phyloP scores from a whole-genome alignment of 352 stramenopile species.

The Phytophthora europaea region DNA sequence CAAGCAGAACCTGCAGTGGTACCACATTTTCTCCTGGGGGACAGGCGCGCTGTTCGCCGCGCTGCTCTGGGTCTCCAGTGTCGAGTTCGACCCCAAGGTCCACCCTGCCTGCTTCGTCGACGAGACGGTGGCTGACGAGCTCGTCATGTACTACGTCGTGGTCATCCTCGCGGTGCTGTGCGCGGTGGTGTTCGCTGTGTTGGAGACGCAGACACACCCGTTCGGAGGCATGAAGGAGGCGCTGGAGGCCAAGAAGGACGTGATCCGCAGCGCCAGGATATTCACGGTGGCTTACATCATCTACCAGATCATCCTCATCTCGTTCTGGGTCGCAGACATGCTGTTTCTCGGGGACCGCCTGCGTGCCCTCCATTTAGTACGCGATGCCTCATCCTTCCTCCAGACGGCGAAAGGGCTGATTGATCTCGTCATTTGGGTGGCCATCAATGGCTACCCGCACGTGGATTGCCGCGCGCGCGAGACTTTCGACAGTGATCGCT shows the following conservation, averaged over 20 bases:
- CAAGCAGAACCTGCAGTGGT: constrained; percentile 72
- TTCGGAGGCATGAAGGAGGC: constrained; percentile 83
- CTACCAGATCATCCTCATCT: constrained; percentile 89
- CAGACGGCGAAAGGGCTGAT: constrained; percentile 84
- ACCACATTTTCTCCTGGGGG: constrained; percentile 83
- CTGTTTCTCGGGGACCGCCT: constrained; percentile 51
- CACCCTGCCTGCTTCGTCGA: constrained; percentile 78
- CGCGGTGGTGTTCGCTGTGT: constrained; percentile 66
- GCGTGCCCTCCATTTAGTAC: constrained; percentile 47
- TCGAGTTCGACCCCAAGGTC: constrained; percentile 59
- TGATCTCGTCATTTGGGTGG: constrained; percentile 87
- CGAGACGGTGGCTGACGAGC: constrained; percentile 69
- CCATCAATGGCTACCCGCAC: constrained; percentile 67
- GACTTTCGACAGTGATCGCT: constrained; percentile 57
- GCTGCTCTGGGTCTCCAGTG: constrained; percentile 63
- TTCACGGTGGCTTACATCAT: constrained; percentile 85
- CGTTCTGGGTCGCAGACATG: constrained; percentile 77
- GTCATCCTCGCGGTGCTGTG: constrained; percentile 79
- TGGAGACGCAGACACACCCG: constrained; percentile 80
- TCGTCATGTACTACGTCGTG: constrained; percentile 81
- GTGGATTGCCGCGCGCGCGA: constrained; percentile 44
- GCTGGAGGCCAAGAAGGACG: constrained; percentile 80
- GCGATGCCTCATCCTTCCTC: constrained; percentile 73
- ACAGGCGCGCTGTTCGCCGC: constrained; percentile 61
- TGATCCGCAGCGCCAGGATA: constrained; percentile 83